phyloP scores from a whole-genome alignment of 306 rosid genomes.

The Boehmeria nivea region DNA sequence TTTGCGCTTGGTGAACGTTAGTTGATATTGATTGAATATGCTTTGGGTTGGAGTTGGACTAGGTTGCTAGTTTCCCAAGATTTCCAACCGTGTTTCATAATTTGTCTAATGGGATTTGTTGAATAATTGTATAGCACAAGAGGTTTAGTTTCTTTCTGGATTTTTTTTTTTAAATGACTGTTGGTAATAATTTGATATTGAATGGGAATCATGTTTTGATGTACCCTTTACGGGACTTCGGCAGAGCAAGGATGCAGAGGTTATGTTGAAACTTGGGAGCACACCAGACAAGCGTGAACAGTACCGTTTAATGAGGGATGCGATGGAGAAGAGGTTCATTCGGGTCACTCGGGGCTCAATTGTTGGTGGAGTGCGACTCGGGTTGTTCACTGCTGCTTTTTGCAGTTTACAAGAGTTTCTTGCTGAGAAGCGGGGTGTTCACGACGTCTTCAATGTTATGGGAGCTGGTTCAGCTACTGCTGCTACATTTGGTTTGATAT shows the following conservation, averaged over 20 bases:
- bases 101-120: neutral
- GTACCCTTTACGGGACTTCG: too few relatives aligned
- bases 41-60: too few relatives aligned
- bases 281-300: conserved; percentile 90
- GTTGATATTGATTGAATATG: too few relatives aligned
- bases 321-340: conserved; percentile 92
- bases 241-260: conserved; percentile 97
- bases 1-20: too few relatives aligned
- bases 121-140: neutral
- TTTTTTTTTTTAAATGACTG: neutral
- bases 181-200: too few relatives aligned
- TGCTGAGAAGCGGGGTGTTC: conserved; percentile 81
- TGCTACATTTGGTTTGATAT: conserved; percentile 76
- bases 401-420: conserved; percentile 67
- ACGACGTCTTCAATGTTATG: conserved; percentile 72
- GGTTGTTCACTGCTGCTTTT: conserved; percentile 85
- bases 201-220: neutral
- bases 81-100: neutral
- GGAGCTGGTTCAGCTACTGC: conserved; percentile 99
- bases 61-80: neutral
- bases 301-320: conserved; percentile 86
- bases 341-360: conserved; percentile 77
- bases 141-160: neutral
- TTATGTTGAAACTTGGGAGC: conserved; percentile 87
- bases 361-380: conserved; percentile 87